Base-by-base conservation (phyloP, 495 filamentous ascomycete species). In the Aspergillus affinis region DNA sequence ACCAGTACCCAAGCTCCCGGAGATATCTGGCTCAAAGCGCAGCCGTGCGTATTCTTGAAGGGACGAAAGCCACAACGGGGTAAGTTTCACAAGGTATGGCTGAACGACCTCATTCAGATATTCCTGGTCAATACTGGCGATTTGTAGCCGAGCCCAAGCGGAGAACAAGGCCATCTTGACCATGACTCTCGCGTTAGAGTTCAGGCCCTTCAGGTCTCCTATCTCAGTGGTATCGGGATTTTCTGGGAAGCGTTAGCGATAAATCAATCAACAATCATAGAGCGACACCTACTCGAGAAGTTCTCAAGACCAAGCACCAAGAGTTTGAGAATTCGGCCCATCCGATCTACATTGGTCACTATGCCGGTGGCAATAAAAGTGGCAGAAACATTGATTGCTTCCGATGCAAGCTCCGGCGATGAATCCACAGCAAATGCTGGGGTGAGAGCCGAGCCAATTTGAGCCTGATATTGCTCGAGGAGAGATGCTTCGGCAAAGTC, bases 81-180 rank as follows among this genome's bases (percentile, higher is more conserved):
- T 95, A 13, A 99, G 75, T 50, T 86, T 91, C 8, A 87, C 86
- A 58, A 98, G 88, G 67, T 98, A 90, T 17, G 95, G 94, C 67
- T 92, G 90, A 45, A 99, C 81, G 2, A 98, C 92, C 61, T 92
- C 84, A 6, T 88, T 86, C 27, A 99, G 80, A 66, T 98, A 98
- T 30, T 86, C 86, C 58, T 98, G 92, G 65, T 98, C 93, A 23
- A 86, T 88, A 74, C 94, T 97, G 2, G 95, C 93, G 48, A 99
- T 92, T 72, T 99, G 95, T 32, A 99, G 83, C 61, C 96, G 90
- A n/a, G 94, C 95, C 94, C 94, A 99, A 8, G 92, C 94, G n/a
- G 93, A 93, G 69, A 95, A 92, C 2, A 98, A 88, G 1, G 95
- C 87, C 85, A 97, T 92, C 69, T 93, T 95, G 46, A 99, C 92